Conservation (phyloP, 192 early-diverging fungal genomes). For the Podila horticola region DNA sequence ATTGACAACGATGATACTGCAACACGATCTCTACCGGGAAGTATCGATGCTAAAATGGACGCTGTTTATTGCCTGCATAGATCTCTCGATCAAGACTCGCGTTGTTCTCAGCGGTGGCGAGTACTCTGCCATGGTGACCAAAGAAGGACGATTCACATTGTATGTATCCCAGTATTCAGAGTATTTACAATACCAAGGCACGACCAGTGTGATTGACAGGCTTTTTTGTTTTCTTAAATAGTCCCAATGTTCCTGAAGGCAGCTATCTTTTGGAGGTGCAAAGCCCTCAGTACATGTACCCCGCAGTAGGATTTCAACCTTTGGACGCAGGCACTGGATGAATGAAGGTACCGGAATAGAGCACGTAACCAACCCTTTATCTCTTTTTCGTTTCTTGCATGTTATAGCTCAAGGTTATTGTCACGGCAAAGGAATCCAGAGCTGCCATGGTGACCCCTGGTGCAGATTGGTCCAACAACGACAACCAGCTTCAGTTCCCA, state of each 20-base stretch:
- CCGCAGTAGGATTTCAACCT: constrained; percentile 51
- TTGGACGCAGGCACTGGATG: background rate
- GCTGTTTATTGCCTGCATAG: background rate
- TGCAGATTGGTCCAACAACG: constrained; percentile 58
- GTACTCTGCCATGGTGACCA: constrained; percentile 53
- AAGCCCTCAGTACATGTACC: constrained; percentile 62
- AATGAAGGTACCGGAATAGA: no score
- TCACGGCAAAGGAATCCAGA: constrained; percentile 44
- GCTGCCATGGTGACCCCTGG: constrained; percentile 54
- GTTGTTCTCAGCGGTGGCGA: constrained; percentile 57
- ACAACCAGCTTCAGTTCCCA: constrained; percentile 55
- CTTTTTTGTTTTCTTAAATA: constrained; percentile 19
- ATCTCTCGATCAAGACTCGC: constrained; percentile 52
- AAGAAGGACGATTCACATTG: constrained; percentile 59
- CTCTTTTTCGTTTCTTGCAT: background rate
- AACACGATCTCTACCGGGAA: background rate
- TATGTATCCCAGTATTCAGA: constrained; percentile 16
- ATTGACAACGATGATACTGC: background rate
- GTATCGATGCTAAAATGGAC: background rate
- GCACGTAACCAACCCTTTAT: background rate
- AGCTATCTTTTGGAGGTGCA: constrained; percentile 65
- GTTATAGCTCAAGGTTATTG: constrained; percentile 60
- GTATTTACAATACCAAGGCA: background rate
- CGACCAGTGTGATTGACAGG: background rate
- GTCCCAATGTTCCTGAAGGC: constrained; percentile 56